phyloP scores from a whole-genome alignment of 176 grass and related monocot genomes.

The Urochloa ruziziensis region DNA sequence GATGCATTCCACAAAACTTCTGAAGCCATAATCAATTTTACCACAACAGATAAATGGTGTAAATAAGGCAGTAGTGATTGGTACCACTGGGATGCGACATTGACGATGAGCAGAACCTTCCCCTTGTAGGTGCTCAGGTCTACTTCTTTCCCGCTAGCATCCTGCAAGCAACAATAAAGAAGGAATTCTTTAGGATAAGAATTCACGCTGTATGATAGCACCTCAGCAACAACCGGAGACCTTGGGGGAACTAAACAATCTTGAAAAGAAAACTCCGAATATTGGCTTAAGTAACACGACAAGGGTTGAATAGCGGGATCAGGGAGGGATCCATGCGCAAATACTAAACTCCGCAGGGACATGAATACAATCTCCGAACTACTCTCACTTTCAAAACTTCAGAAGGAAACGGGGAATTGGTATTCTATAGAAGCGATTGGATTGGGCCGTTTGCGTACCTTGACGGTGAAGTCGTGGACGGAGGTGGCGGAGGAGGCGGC shows the following conservation, averaged over 20 bases:
- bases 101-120: conserved; percentile 84
- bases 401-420: background rate
- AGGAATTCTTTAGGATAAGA: background rate
- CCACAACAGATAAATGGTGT: background rate
- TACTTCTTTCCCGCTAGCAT: conserved; percentile 66
- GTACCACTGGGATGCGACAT: conserved; percentile 90
- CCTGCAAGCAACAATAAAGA: conserved; percentile 28
- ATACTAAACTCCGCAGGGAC: background rate
- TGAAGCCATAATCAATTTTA: background rate
- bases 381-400: background rate
- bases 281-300: background rate
- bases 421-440: background rate
- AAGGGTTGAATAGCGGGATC: background rate
- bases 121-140: conserved; percentile 60
- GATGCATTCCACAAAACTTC: background rate
- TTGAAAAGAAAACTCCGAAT: background rate
- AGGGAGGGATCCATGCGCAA: background rate
- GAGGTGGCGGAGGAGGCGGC: conserved; percentile 61
- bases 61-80: background rate
- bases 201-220: background rate
- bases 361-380: background rate
- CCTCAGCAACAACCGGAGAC: background rate
- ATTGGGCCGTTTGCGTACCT: conserved; percentile 34
- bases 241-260: background rate
- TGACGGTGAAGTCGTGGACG: conserved; percentile 90